A percentile compares a stretch with the other conserved stretches of the same genome.
phyloP scores from a whole-genome alignment of 1,284 basidiomycete genomes.

The Apiotrichum gamsii region DNA sequence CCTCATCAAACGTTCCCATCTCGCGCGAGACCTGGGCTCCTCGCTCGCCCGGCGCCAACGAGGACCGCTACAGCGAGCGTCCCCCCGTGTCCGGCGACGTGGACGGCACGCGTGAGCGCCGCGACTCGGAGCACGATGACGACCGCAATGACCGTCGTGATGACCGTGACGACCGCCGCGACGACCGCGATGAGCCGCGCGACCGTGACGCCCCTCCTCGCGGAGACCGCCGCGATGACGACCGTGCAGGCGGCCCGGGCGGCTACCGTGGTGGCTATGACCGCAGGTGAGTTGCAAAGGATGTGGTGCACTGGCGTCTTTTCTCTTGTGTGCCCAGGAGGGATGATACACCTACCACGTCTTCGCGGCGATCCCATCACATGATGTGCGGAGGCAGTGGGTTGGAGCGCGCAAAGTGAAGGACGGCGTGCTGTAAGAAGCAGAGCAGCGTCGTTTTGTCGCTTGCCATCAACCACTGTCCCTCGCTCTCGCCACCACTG shows the following conservation, averaged over 20 bases:
- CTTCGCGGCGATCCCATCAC: too few species aligned
- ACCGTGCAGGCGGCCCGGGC: too few species aligned
- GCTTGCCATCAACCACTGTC: too few species aligned
- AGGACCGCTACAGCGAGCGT: slow-evolving; percentile 14
- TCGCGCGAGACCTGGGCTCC: slow-evolving; percentile 40
- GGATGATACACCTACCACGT: too few species aligned
- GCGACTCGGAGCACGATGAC: slow-evolving; percentile 1
- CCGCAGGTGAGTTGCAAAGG: neutral
- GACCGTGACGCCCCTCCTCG: neutral
- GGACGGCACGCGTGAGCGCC: slow-evolving; percentile 7
- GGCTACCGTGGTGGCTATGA: neutral
- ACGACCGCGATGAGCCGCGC: neutral
- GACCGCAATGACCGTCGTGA: neutral
- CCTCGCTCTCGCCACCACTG: too few species aligned
- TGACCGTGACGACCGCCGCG: slow-evolving; percentile 5
- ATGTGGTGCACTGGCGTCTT: too few species aligned
- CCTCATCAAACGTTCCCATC: slow-evolving; percentile 26
- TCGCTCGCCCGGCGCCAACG: slow-evolving; percentile 15
- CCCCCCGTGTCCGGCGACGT: slow-evolving; percentile 8
- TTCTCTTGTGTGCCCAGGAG: too few species aligned
- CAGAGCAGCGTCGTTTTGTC: too few species aligned
- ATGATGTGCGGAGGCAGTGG: too few species aligned
- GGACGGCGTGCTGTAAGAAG: too few species aligned
- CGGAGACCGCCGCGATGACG: slow-evolving; percentile 2
- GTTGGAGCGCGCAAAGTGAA: too few species aligned